Evolutionary conservation across 169 alveolate species (phyloP).

Genomic region (Toxoplasma gondii): DNA sequence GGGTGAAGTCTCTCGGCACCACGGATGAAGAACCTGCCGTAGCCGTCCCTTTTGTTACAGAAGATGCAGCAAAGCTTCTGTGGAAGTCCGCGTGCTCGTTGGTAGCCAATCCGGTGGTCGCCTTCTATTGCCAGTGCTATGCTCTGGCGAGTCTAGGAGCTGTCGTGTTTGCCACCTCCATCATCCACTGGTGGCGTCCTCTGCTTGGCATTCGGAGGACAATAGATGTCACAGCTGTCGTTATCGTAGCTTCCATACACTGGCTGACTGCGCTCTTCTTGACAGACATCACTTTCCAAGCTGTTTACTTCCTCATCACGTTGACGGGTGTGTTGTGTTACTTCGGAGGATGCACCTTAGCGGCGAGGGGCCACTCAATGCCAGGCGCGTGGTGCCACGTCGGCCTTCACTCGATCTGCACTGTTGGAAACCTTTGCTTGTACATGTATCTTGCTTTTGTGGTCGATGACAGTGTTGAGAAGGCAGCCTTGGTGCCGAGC

Average conservation of each 20-base stretch:
- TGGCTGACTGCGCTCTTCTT: neutral
- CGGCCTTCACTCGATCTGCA: neutral
- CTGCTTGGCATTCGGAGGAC: conserved; percentile 24
- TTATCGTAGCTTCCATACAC: neutral
- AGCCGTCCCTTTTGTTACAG: neutral
- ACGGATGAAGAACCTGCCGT: neutral
- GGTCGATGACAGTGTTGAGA: neutral
- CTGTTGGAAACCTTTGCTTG: neutral
- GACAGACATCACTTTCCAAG: neutral
- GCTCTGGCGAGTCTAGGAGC: neutral
- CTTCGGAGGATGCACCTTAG: neutral
- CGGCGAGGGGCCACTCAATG: neutral
- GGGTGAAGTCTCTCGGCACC: neutral
- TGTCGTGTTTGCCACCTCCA: neutral
- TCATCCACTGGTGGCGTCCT: conserved; percentile 35
- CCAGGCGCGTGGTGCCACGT: conserved; percentile 29
- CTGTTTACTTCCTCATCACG: neutral
- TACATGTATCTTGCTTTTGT: neutral
- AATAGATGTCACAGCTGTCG: neutral
- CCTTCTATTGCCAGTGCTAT: conserved; percentile 34
- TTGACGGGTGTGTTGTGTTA: neutral
- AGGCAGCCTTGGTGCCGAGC: neutral
- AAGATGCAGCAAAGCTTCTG: conserved; percentile 10
- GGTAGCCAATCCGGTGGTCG: neutral
- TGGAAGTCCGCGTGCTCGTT: conserved; percentile 33